Evolutionary conservation across 331 rosid genomes (phyloP), one percentile per base, ranked within the genome.

Genomic region (Spiraea crenata): DNA sequence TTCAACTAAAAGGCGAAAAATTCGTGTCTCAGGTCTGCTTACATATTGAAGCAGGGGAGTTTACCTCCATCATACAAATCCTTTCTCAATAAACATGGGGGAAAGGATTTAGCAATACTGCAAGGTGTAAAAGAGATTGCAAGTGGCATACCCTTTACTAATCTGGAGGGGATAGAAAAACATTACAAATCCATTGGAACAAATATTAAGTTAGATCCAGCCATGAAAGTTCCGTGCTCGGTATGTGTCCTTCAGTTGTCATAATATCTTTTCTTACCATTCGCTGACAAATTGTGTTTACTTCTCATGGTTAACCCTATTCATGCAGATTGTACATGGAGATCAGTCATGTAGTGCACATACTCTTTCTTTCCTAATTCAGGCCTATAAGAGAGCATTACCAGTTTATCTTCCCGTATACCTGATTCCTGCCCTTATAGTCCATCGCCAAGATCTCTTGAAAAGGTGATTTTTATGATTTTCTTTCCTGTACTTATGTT

Each of bases 391-490:
- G 82, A 91, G 96, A 75, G 96, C 99, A 3, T 57, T 95, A 77
- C 93, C 98, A 7, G 99, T 95, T 75, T 95, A 95, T 82, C 92
- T 95, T 71, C 99, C 98, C 11, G 98, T 95, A 44, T 91, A 95
- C 81, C 81, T 95, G 78, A 81, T 91, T 79, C 98, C 99, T 25
- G 99, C 99, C 38, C 90, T 95, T 51, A 82, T 95, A 76, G 99
- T 89, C 82, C 99, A 89, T 71, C 89, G 98, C 69, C 81, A 89
- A 76, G 96, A 83, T 74, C 92, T 95, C 76, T 19, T 78, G 80
- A 78, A 89, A 80, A 89, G 96, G 99, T 91, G n/a, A n/a, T n/a
- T n/a, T n/a, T n/a, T n/a, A 25, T 13, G 45, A 7, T 67, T 57
- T 51, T 0, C 19, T 50, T 51, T 50, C 47, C 37, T 59, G n/a